Conservation (phyloP, 139 green algal species). For the Chlorella sp. region DNA sequence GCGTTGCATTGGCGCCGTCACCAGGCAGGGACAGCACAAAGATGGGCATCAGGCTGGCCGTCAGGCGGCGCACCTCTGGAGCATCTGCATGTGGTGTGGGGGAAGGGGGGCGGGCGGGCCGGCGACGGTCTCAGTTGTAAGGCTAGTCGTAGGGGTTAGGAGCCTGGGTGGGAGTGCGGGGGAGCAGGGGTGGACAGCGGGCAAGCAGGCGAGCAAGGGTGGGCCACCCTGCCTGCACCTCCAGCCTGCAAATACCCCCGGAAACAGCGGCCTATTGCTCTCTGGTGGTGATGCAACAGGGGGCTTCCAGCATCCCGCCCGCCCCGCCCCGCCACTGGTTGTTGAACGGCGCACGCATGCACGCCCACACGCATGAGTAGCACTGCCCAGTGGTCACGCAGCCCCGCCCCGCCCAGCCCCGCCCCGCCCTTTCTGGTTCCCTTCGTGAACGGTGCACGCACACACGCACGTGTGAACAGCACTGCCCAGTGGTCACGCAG, state of each 20-base stretch:
- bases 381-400: no score
- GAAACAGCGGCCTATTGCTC: background rate
- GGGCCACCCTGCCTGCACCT: background rate
- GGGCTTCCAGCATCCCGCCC: background rate
- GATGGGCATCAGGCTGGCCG: conserved; percentile 37
- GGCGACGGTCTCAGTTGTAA: background rate
- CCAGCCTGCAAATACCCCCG: no score
- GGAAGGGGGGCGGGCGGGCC: background rate
- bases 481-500: conserved; percentile 22
- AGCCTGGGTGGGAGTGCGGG: background rate
- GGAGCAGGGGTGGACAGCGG: background rate
- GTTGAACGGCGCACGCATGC: background rate
- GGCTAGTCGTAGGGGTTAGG: background rate
- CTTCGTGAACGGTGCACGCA: background rate
- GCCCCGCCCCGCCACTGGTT: no score
- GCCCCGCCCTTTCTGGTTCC: no score
- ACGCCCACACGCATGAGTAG: no score
- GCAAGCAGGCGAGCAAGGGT: no score
- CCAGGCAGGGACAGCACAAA: conserved; percentile 37
- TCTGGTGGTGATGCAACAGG: no score
- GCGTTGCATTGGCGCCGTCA: conserved; percentile 61
- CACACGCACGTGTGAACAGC: conserved; percentile 40
- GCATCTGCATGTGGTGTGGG: conserved; percentile 37
- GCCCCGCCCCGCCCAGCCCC: background rate
- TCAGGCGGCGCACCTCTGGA: conserved; percentile 5